Evolutionary conservation across 345 rosid genomes (phyloP).

Genomic region (Melastoma malabathricum): DNA sequence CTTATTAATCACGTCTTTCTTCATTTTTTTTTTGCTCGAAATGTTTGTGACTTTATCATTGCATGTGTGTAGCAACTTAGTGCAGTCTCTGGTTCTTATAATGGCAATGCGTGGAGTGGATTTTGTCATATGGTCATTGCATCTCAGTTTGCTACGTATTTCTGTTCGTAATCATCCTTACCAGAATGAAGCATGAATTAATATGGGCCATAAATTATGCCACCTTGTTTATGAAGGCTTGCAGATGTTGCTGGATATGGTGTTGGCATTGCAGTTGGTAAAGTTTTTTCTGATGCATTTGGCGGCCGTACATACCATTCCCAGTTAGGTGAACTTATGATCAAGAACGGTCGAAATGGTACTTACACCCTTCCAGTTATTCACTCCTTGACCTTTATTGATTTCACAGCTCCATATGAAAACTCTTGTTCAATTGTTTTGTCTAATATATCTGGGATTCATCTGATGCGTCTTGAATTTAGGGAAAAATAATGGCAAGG

Average conservation of each 20-base stretch:
- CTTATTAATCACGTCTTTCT: constrained; percentile 8
- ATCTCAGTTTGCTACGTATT: too few species aligned
- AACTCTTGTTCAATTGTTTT: not conserved
- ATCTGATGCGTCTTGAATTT: constrained; percentile 1
- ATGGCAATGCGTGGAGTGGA: too few species aligned
- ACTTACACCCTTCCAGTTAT: not conserved
- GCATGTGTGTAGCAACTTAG: too few species aligned
- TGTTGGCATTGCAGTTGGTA: constrained; percentile 49
- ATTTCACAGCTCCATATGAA: not conserved
- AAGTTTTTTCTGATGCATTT: constrained; percentile 48
- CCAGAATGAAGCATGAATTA: too few species aligned
- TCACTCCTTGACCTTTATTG: not conserved
- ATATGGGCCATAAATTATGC: not conserved
- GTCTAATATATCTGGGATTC: not conserved
- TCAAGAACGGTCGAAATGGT: constrained; percentile 81
- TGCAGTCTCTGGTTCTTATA: too few species aligned
- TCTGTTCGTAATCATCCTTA: too few species aligned
- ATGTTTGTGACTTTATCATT: not conserved
- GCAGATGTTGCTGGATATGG: constrained; percentile 87
- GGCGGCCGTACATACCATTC: constrained; percentile 47
- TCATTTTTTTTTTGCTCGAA: not conserved
- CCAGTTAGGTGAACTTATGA: constrained; percentile 57
- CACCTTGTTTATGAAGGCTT: constrained; percentile 40
- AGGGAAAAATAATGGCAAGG: constrained; percentile 88
- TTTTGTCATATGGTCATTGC: too few species aligned